Evolutionary conservation across 2,329 filamentous ascomycete species (phyloP).

Genomic region (Xylariomycetidae sp.): DNA sequence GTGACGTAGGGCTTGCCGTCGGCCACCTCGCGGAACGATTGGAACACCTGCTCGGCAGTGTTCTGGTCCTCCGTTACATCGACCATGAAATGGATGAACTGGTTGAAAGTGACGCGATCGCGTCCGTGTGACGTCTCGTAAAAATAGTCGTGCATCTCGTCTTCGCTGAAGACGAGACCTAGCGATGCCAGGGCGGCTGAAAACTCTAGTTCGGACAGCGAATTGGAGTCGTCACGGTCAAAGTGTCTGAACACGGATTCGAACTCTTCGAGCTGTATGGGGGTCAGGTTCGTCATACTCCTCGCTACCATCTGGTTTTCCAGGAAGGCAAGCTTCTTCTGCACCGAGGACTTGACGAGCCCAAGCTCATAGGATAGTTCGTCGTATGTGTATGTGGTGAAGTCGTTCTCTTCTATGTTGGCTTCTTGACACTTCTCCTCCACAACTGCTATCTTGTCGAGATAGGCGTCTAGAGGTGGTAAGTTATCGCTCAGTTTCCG

Average conservation of each 20-base stretch:
- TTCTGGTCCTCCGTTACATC: constrained; percentile 98
- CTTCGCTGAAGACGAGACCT: constrained; percentile 91
- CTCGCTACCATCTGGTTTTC: constrained; percentile 98
- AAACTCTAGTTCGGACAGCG: constrained; percentile 89
- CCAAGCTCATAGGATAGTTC: constrained; percentile 91
- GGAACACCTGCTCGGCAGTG: constrained; percentile 96
- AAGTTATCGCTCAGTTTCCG: constrained; percentile 80
- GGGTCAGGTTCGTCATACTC: constrained; percentile 97
- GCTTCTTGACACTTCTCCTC: constrained; percentile 90
- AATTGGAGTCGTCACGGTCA: constrained; percentile 87
- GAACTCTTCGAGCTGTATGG: constrained; percentile 97
- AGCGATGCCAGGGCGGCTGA: constrained; percentile 92
- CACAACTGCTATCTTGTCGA: constrained; percentile 79
- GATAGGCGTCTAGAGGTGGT: constrained; percentile 82
- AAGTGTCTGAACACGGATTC: constrained; percentile 98
- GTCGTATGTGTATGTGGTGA: constrained; percentile 98
- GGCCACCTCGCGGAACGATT: constrained; percentile 94
- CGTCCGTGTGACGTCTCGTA: constrained; percentile 74
- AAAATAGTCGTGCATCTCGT: constrained; percentile 97
- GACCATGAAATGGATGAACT: constrained; percentile 99
- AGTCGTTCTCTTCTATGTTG: constrained; percentile 99
- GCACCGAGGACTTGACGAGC: constrained; percentile 84
- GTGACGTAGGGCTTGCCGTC: constrained; percentile 99
- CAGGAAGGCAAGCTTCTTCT: constrained; percentile 93
- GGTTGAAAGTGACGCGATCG: constrained; percentile 88